Evolutionary conservation across 768 basidiomycete genomes (phyloP).

Genomic region (Tylopilus subfusipes): DNA sequence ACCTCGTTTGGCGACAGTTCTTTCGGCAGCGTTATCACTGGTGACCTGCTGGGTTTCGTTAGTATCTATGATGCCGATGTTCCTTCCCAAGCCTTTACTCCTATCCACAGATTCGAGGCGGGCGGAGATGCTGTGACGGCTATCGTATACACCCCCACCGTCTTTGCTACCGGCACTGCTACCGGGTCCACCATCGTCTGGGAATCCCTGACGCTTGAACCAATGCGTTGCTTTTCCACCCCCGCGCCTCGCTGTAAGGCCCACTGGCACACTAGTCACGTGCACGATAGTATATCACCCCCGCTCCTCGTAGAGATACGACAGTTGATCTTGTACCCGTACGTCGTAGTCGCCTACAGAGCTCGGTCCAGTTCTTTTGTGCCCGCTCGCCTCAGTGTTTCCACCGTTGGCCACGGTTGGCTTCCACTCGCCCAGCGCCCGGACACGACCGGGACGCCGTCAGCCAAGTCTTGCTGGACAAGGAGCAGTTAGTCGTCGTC

Average conservation of each 20-base stretch:
- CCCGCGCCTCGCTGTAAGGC: slow-evolving; percentile 46
- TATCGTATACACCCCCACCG: slow-evolving; percentile 55
- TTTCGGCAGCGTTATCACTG: slow-evolving; percentile 52
- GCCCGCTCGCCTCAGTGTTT: too few species aligned
- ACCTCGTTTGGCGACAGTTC: slow-evolving; percentile 50
- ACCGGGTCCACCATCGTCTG: slow-evolving; percentile 57
- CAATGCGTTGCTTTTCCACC: slow-evolving; percentile 51
- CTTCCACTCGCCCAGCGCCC: slow-evolving; percentile 25
- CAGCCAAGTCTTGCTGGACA: slow-evolving; percentile 52
- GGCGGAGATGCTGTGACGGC: slow-evolving; percentile 65
- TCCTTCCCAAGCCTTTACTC: slow-evolving; percentile 19
- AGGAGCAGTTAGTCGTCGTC: slow-evolving; percentile 52
- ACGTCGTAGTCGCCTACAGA: too few species aligned
- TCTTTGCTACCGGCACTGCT: slow-evolving; percentile 64
- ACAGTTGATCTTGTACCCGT: too few species aligned
- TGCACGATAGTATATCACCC: too few species aligned
- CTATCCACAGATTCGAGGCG: slow-evolving; percentile 55
- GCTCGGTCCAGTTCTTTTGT: too few species aligned
- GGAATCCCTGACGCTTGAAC: slow-evolving; percentile 62
- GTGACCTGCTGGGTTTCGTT: slow-evolving; percentile 64
- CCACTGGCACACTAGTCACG: too few species aligned
- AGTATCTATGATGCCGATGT: slow-evolving; percentile 54
- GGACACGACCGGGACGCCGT: slow-evolving; percentile 44
- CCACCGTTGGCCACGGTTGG: too few species aligned
- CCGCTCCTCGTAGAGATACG: too few species aligned